Conservation (phyloP, 177 flowering plant genomes). For the Vitis hybrid region DNA sequence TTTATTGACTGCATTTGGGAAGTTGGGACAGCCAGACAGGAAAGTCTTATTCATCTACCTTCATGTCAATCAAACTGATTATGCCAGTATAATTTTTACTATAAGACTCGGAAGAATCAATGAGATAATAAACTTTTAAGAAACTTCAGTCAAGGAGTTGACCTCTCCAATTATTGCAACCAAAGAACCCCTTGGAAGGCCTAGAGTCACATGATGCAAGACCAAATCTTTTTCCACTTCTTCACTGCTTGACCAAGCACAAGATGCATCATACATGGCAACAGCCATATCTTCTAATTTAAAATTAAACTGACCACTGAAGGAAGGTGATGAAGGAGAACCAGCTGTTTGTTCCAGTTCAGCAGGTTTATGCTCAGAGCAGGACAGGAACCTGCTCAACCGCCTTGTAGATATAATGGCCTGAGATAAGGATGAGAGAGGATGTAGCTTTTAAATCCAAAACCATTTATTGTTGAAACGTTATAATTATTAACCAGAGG, state of each 20-base stretch:
- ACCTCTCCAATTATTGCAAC: conserved; percentile 93
- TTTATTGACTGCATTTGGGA: neutral
- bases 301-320: conserved; percentile 17
- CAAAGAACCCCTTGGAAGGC: conserved; percentile 63
- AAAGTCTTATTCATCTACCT: too few species aligned
- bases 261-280: conserved; percentile 52
- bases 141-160: conserved; percentile 1
- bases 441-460: conserved; percentile 13
- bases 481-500: neutral
- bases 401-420: conserved; percentile 80
- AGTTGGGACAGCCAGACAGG: neutral
- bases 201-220: conserved; percentile 49
- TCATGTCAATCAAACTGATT: too few species aligned
- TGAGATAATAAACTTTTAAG: neutral
- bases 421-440: conserved; percentile 32
- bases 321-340: conserved; percentile 17
- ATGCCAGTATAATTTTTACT: neutral
- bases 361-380: conserved; percentile 32
- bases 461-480: neutral
- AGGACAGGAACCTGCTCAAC: conserved; percentile 66
- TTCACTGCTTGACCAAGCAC: conserved; percentile 66
- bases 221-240: conserved; percentile 28
- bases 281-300: conserved; percentile 44
- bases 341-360: conserved; percentile 16
- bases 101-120: neutral